Percentiles rank a stretch among this genome's conserved stretches.
phyloP scores from a whole-genome alignment of 441 rosid genomes.

The Bocquillonia castaneifolia region DNA sequence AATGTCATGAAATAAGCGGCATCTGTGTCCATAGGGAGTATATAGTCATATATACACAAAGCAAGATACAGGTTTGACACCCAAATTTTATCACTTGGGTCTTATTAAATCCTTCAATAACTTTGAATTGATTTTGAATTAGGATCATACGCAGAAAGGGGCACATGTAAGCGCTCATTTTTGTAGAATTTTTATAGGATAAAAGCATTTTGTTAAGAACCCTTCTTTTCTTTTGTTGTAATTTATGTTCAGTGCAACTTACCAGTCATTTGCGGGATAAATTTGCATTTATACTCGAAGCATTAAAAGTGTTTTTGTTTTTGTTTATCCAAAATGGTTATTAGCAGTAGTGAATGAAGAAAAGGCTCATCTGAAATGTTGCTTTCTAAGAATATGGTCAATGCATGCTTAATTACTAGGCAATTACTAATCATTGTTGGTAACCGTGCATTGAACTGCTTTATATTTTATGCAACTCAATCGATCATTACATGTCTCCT shows the following conservation, averaged over 20 bases:
- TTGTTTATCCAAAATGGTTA: neutral
- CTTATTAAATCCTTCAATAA: neutral
- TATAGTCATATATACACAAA: neutral
- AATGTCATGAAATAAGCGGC: neutral
- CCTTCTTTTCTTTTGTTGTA: constrained; percentile 14
- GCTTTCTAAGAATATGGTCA: neutral
- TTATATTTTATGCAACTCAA: neutral
- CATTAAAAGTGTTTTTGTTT: too few species aligned
- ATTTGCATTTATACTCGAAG: too few species aligned
- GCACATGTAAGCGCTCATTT: neutral
- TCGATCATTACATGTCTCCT: neutral
- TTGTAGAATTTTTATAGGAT: neutral
- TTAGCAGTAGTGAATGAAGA: neutral
- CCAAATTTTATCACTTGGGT: constrained; percentile 19
- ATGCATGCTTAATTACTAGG: neutral
- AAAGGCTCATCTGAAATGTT: neutral
- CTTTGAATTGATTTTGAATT: neutral
- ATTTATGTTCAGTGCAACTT: neutral
- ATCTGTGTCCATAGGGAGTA: constrained; percentile 12
- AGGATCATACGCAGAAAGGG: neutral
- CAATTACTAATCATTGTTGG: neutral
- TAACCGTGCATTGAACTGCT: neutral
- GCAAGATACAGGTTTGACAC: neutral
- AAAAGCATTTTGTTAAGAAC: too few species aligned
- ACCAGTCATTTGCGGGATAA: neutral